These are phyloP conservation scores for Neospermospora avenae DNA, from an alignment of 2,329 filamentous ascomycete species.

Conservation along the genomic window DNA sequence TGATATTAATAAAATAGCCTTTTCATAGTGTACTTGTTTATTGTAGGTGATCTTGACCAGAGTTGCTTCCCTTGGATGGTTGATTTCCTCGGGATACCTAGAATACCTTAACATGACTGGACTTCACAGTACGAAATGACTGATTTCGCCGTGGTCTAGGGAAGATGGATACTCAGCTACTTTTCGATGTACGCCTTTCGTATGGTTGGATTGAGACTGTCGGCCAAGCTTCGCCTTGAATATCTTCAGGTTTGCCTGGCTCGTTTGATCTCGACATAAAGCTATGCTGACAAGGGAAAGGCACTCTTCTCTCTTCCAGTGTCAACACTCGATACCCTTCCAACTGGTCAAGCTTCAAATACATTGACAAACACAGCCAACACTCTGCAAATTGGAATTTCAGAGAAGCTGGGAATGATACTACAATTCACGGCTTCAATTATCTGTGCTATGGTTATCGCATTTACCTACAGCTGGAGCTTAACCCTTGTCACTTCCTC, in stretches of 20 bases:
- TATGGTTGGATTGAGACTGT: slow-evolving; percentile 59
- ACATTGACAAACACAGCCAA: slow-evolving; percentile 63
- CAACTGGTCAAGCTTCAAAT: slow-evolving; percentile 39
- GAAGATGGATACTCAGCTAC: slow-evolving; percentile 61
- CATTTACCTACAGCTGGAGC: slow-evolving; percentile 56
- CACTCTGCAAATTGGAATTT: slow-evolving; percentile 61
- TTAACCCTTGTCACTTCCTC: slow-evolving; percentile 57
- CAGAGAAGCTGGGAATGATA: slow-evolving; percentile 58
- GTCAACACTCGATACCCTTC: slow-evolving; percentile 64
- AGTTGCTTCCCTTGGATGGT: not conserved
- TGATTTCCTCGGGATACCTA: not conserved
- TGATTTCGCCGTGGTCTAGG: not conserved
- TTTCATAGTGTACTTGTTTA: slow-evolving; percentile 68
- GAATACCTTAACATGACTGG: not conserved
- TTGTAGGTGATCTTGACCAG: slow-evolving; percentile 39
- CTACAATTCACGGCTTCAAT: slow-evolving; percentile 54
- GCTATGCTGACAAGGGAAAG: not conserved
- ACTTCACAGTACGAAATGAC: not conserved
- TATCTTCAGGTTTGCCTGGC: slow-evolving; percentile 49
- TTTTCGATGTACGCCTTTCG: slow-evolving; percentile 59
- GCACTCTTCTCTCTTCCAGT: slow-evolving; percentile 63
- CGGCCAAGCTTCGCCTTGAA: slow-evolving; percentile 57
- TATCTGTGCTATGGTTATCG: slow-evolving; percentile 50
- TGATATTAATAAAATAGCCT: slow-evolving; percentile 39
- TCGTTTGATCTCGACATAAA: not conserved